Conservation (phyloP, 306 rosid genomes). For the Gillenia trifoliata region DNA sequence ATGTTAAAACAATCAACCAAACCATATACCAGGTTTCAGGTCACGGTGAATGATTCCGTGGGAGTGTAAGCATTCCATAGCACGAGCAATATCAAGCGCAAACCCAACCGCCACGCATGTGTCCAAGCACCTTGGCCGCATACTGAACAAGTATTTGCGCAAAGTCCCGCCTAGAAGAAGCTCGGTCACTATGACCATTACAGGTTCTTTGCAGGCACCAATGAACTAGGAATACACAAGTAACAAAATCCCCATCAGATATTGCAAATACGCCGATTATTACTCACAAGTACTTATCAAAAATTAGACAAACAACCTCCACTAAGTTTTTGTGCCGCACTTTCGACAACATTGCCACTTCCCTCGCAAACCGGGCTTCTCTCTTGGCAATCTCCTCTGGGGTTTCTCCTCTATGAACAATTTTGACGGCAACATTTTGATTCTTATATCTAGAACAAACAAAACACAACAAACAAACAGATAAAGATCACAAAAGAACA, state of each 20-base stretch:
- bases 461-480: not conserved
- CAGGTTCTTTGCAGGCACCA: constrained; percentile 96
- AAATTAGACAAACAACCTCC: constrained; percentile 45
- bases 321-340: constrained; percentile 92
- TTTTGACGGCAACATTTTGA: constrained; percentile 50
- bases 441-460: constrained; percentile 43
- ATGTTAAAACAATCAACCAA: constrained; percentile 12
- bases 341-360: constrained; percentile 80
- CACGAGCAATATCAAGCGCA: constrained; percentile 85
- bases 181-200: constrained; percentile 95
- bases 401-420: constrained; percentile 40
- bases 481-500: not conserved
- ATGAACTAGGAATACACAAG: constrained; percentile 58
- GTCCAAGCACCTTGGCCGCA: constrained; percentile 77
- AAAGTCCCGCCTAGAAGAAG: constrained; percentile 83
- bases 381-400: constrained; percentile 47
- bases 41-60: constrained; percentile 96
- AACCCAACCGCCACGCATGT: constrained; percentile 60
- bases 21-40: constrained; percentile 81
- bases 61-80: constrained; percentile 86
- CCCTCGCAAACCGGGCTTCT: constrained; percentile 80
- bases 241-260: constrained; percentile 22
- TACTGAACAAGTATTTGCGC: constrained; percentile 69
- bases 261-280: constrained; percentile 2
- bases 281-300: not conserved